Conservation (phyloP, 2,329 filamentous ascomycete genomes). For the Hymenoscyphus linearis region DNA sequence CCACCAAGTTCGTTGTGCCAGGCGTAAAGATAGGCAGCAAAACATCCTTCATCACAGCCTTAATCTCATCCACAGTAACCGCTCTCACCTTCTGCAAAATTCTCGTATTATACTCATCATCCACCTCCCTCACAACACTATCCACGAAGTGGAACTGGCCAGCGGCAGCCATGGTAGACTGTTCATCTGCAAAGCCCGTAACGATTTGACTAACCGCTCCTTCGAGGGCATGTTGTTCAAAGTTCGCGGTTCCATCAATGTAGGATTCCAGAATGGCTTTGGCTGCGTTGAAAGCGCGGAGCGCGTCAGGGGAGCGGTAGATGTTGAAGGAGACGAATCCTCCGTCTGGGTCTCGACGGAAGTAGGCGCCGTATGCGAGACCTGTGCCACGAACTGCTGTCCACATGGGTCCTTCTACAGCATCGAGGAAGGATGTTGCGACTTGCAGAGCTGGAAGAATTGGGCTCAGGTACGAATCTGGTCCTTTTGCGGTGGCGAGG, state of each 20-base stretch:
- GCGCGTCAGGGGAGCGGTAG: slow-evolving; percentile 84
- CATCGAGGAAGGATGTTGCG: slow-evolving; percentile 84
- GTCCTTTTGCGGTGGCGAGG: slow-evolving; percentile 67
- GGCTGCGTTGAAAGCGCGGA: slow-evolving; percentile 76
- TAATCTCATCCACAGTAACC: slow-evolving; percentile 73
- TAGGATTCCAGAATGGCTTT: slow-evolving; percentile 70
- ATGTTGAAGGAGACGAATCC: slow-evolving; percentile 80
- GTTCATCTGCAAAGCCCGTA: slow-evolving; percentile 78
- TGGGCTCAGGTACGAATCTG: slow-evolving; percentile 70
- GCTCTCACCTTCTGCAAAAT: slow-evolving; percentile 72
- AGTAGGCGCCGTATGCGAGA: slow-evolving; percentile 83
- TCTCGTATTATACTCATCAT: slow-evolving; percentile 70
- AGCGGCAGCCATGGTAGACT: slow-evolving; percentile 76
- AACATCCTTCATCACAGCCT: slow-evolving; percentile 64
- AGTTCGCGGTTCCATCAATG: slow-evolving; percentile 61
- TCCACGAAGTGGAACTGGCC: slow-evolving; percentile 79
- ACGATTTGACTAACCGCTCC: slow-evolving; percentile 89
- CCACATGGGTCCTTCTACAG: slow-evolving; percentile 93
- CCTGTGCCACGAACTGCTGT: slow-evolving; percentile 87
- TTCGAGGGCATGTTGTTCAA: slow-evolving; percentile 69
- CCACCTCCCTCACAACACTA: slow-evolving; percentile 70
- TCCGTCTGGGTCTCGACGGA: slow-evolving; percentile 70
- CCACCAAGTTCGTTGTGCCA: slow-evolving; percentile 73
- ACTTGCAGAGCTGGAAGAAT: slow-evolving; percentile 80
- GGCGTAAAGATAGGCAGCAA: slow-evolving; percentile 77